Conservation (phyloP, 73 alveolate genomes). For the Stentor coeruleus region DNA sequence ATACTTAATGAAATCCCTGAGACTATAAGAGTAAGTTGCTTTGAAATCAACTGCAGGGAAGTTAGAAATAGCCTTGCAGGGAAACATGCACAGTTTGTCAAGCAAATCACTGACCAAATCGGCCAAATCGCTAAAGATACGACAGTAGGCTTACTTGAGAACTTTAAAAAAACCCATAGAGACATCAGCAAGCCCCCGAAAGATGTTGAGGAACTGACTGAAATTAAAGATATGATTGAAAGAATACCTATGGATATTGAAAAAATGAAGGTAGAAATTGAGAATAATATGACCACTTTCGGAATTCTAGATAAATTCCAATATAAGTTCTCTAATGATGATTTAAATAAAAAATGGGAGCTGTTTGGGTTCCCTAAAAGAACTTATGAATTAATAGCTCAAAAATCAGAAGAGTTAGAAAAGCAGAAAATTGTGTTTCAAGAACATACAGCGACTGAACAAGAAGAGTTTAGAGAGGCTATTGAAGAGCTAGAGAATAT, state of each 20-base stretch:
- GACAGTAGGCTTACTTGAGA: slow-evolving; percentile 74
- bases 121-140: slow-evolving; percentile 90
- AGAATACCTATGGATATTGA: slow-evolving; percentile 87
- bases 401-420: slow-evolving; percentile 78
- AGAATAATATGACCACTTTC: slow-evolving; percentile 75
- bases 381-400: slow-evolving; percentile 76
- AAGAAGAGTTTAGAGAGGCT: slow-evolving; percentile 87
- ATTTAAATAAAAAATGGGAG: slow-evolving; percentile 88
- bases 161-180: slow-evolving; percentile 86
- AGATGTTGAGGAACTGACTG: slow-evolving; percentile 91
- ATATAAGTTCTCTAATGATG: slow-evolving; percentile 77
- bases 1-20: slow-evolving; percentile 82
- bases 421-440: slow-evolving; percentile 85
- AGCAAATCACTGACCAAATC: slow-evolving; percentile 83
- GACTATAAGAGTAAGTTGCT: slow-evolving; percentile 79
- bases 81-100: slow-evolving; percentile 78
- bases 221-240: slow-evolving; percentile 81
- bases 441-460: slow-evolving; percentile 82
- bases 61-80: slow-evolving; percentile 86
- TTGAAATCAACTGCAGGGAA: slow-evolving; percentile 90
- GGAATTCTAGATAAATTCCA: slow-evolving; percentile 87
- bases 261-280: slow-evolving; percentile 79
- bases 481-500: slow-evolving; percentile 82
- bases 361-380: slow-evolving; percentile 92
- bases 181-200: slow-evolving; percentile 85